A percentile compares a stretch with the other conserved stretches of the same genome.
Conservation (phyloP, 176 grass and related monocot genomes). For the Bromus sterilis region DNA sequence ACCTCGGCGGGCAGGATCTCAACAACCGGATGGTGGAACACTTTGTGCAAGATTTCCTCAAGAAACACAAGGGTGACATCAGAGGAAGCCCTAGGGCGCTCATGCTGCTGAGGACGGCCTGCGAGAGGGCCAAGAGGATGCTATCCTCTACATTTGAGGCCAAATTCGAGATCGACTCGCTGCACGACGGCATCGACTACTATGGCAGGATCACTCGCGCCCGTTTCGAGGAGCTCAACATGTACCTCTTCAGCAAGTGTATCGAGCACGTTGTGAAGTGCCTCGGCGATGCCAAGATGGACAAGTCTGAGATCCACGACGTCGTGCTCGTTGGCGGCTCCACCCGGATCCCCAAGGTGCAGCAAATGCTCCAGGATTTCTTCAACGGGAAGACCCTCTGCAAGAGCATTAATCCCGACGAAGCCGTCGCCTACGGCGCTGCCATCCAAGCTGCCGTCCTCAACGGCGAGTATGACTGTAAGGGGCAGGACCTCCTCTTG, state of each 20-base stretch:
- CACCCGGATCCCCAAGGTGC: constrained; percentile 77
- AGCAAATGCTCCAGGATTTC: constrained; percentile 80
- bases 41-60: not conserved
- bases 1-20: not conserved
- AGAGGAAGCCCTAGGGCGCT: not conserved
- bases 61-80: not conserved
- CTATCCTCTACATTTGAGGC: not conserved
- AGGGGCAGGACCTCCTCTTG: constrained; percentile 55
- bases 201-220: not conserved
- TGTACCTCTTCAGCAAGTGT: not conserved
- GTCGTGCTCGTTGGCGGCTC: constrained; percentile 76
- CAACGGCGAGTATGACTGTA: constrained; percentile 61
- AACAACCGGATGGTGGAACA: not conserved
- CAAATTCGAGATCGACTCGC: not conserved
- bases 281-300: not conserved
- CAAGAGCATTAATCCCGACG: constrained; percentile 97
- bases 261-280: not conserved
- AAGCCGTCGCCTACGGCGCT: constrained; percentile 78
- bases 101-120: not conserved
- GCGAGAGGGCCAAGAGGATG: not conserved
- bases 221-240: not conserved
- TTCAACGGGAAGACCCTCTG: constrained; percentile 40
- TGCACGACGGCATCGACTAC: not conserved
- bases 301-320: constrained; percentile 15
- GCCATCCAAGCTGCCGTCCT: constrained; percentile 84